Evolutionary conservation across 495 filamentous ascomycete species (phyloP).

Genomic region (Recurvomyces mirabilis): DNA sequence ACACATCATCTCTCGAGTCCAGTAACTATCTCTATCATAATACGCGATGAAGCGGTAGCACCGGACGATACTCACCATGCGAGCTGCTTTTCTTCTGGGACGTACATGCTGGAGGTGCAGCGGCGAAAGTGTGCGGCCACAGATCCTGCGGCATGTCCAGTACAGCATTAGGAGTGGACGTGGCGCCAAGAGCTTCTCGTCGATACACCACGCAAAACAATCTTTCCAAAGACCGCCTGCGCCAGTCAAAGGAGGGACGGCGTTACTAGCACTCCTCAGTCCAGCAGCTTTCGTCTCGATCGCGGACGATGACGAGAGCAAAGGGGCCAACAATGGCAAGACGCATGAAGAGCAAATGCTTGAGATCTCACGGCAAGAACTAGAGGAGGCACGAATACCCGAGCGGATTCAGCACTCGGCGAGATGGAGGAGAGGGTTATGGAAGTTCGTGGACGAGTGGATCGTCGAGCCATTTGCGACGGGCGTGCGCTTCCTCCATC

Average conservation of each 20-base stretch:
- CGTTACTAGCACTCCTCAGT: slow-evolving; percentile 42
- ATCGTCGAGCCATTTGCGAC: slow-evolving; percentile 82
- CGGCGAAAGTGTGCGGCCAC: slow-evolving; percentile 8
- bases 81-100: slow-evolving; percentile 11
- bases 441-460: slow-evolving; percentile 57
- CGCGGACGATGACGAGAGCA: slow-evolving; percentile 43
- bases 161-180: slow-evolving; percentile 12
- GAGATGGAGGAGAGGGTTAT: slow-evolving; percentile 41
- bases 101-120: slow-evolving; percentile 17
- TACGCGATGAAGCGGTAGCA: too few species aligned
- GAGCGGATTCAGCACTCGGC: slow-evolving; percentile 47
- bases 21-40: too few species aligned
- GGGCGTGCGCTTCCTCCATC: slow-evolving; percentile 70
- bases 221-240: slow-evolving; percentile 24
- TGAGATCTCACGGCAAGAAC: slow-evolving; percentile 62
- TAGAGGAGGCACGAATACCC: slow-evolving; percentile 48
- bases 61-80: too few species aligned
- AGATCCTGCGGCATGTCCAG: slow-evolving; percentile 16
- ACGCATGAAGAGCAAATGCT: slow-evolving; percentile 80
- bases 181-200: slow-evolving; percentile 6
- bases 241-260: slow-evolving; percentile 26
- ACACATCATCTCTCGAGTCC: too few species aligned
- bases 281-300: slow-evolving; percentile 63
- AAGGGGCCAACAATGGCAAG: slow-evolving; percentile 41
- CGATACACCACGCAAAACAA: slow-evolving; percentile 4